Conservation (phyloP, 805 yeast species). For the Barnettozyma wickerhamii region DNA sequence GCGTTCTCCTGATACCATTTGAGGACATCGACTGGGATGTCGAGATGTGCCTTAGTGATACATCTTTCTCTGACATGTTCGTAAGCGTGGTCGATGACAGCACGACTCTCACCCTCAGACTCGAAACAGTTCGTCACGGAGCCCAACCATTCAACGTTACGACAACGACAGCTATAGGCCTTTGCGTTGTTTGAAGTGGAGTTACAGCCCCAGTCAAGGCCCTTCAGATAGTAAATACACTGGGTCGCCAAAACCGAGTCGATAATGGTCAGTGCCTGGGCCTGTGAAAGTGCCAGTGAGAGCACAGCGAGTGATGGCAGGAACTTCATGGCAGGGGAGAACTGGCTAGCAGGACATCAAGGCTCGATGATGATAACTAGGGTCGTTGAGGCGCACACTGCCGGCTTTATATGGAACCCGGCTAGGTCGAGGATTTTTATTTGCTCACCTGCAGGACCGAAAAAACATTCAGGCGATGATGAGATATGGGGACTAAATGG, state of each 20-base stretch:
- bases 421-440: too few relatives aligned
- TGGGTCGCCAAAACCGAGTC: conserved; percentile 38
- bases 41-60: conserved; percentile 28
- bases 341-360: too few relatives aligned
- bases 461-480: too few relatives aligned
- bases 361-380: too few relatives aligned
- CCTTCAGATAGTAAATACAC: conserved; percentile 36
- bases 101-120: conserved; percentile 22
- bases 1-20: conserved; percentile 32
- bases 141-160: conserved; percentile 40
- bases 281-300: conserved; percentile 3
- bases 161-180: conserved; percentile 37
- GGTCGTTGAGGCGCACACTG: too few relatives aligned
- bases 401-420: too few relatives aligned
- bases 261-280: conserved; percentile 21
- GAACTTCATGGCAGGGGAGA: conserved; percentile 7
- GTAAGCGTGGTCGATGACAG: conserved; percentile 34
- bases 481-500: too few relatives aligned
- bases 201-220: conserved; percentile 41
- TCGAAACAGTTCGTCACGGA: conserved; percentile 40
- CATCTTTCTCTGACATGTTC: conserved; percentile 35
- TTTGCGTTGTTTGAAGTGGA: conserved; percentile 30
- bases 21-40: conserved; percentile 32
- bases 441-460: too few relatives aligned
- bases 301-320: not conserved